phyloP scores from a whole-genome alignment of 225 moss, liverwort and hornwort genomes.

The Rhytidiadelphus loreus region DNA sequence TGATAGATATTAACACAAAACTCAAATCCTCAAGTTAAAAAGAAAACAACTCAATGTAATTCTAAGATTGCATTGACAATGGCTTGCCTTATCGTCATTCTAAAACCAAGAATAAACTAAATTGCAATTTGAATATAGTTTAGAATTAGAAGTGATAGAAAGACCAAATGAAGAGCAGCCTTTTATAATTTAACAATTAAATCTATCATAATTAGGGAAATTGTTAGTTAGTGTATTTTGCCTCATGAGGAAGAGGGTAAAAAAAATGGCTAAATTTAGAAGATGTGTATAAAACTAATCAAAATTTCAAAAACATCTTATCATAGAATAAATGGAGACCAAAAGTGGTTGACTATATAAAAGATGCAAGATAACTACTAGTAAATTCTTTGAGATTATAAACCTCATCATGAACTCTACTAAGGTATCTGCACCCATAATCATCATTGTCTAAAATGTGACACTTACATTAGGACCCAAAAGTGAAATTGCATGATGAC shows the following conservation, averaged over 20 bases:
- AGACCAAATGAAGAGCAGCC: background rate
- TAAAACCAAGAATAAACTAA: background rate
- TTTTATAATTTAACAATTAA: background rate
- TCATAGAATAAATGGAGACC: background rate
- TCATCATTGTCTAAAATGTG: background rate
- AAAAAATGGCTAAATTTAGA: background rate
- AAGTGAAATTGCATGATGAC: background rate
- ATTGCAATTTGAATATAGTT: background rate
- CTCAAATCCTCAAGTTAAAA: background rate
- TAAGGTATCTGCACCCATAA: background rate
- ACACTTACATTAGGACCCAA: background rate
- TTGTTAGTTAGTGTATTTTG: rapidly evolving
- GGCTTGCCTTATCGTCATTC: background rate
- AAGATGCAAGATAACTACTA: background rate
- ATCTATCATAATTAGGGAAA: background rate
- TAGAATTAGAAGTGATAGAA: background rate
- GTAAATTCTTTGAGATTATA: background rate
- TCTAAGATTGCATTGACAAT: background rate
- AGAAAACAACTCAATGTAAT: background rate
- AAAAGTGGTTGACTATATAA: background rate
- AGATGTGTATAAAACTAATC: background rate
- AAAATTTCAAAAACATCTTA: background rate
- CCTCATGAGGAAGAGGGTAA: background rate
- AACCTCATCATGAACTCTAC: background rate
- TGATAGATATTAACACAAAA: background rate